Evolutionary conservation across 257 asterid genomes (phyloP).

Genomic region (Linderniella brevidens): DNA sequence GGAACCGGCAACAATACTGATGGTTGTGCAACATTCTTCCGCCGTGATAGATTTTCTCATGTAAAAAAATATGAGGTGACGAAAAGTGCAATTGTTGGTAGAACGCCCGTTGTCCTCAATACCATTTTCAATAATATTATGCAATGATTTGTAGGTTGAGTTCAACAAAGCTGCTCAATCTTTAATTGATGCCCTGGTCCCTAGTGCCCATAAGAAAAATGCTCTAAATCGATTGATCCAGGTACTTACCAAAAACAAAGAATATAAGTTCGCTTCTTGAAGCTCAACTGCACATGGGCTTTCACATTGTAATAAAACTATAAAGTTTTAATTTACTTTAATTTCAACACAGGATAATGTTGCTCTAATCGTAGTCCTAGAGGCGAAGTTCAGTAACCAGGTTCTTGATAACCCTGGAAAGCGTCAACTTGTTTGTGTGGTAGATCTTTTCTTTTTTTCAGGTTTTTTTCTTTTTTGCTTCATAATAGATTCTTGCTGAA

Average conservation of each 20-base stretch:
- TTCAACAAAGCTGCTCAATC: constrained; percentile 98
- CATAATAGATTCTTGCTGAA: background rate
- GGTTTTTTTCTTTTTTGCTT: background rate
- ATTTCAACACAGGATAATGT: constrained; percentile 61
- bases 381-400: constrained; percentile 80
- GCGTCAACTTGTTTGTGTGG: constrained; percentile 98
- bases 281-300: constrained; percentile 6
- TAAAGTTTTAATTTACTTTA: background rate
- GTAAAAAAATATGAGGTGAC: constrained; percentile 92
- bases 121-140: constrained; percentile 6
- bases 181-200: constrained; percentile 66
- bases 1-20: constrained; percentile 43
- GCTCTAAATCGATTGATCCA: constrained; percentile 74
- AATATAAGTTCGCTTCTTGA: constrained; percentile 1
- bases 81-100: constrained; percentile 3
- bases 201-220: constrained; percentile 62
- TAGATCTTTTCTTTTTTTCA: constrained; percentile 16
- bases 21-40: constrained; percentile 98
- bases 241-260: constrained; percentile 22
- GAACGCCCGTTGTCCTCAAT: constrained; percentile 10
- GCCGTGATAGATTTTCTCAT: constrained; percentile 89
- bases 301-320: background rate
- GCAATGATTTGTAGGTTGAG: constrained; percentile 52
- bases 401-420: constrained; percentile 63
- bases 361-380: constrained; percentile 83